Conservation (phyloP, 768 basidiomycete genomes). For the Kwoniella pini region DNA sequence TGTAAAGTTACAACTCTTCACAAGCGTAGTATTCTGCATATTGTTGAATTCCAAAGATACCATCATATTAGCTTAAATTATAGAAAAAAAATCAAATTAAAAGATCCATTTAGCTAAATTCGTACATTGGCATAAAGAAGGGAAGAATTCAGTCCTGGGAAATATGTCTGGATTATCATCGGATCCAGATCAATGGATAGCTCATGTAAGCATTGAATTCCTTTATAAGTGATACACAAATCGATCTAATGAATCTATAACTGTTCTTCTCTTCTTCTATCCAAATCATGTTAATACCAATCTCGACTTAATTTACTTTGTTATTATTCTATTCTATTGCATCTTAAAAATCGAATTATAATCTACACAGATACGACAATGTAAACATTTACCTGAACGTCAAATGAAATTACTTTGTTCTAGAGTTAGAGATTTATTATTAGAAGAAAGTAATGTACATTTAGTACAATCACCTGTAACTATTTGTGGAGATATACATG, state of each 20-base stretch:
- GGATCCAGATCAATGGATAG: constrained; percentile 55
- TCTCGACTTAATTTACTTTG: background rate
- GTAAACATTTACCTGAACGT: constrained; percentile 56
- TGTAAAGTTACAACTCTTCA: no score
- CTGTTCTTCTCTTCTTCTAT: no score
- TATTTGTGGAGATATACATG: constrained; percentile 87
- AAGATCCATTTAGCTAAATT: no score
- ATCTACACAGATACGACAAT: constrained; percentile 52
- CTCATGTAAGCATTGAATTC: constrained; percentile 41
- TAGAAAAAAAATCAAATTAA: no score
- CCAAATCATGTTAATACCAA: background rate
- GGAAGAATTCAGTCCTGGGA: background rate
- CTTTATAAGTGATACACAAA: no score
- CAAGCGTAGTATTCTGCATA: no score
- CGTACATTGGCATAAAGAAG: no score
- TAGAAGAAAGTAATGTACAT: constrained; percentile 59
- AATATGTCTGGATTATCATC: constrained; percentile 25
- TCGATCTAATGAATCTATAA: no score
- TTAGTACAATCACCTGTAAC: constrained; percentile 57
- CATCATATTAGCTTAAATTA: no score
- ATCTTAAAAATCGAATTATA: no score
- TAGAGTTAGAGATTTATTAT: constrained; percentile 54
- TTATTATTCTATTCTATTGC: background rate
- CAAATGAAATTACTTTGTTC: constrained; percentile 56
- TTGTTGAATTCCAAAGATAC: no score